Conservation (phyloP, 2,329 filamentous ascomycete genomes). For the Verticillium dahliae region DNA sequence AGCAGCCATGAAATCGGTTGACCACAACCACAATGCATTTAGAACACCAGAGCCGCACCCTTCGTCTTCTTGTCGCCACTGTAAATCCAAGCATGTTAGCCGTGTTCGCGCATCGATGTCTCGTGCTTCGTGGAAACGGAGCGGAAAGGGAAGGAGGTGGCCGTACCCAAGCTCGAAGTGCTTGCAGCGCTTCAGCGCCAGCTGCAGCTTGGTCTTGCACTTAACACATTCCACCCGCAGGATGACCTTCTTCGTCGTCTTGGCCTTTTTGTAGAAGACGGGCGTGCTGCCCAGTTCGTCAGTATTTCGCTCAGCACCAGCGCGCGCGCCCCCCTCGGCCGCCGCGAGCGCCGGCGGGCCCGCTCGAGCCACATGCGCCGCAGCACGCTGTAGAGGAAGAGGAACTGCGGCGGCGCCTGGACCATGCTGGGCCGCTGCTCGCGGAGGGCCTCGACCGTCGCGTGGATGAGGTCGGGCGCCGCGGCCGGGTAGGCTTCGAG, state of each 20-base stretch:
- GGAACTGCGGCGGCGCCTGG: slow-evolving; percentile 76
- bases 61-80: slow-evolving; percentile 99
- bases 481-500: slow-evolving; percentile 41
- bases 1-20: slow-evolving; percentile 14
- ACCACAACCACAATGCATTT: slow-evolving; percentile 49
- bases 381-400: slow-evolving; percentile 84
- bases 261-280: slow-evolving; percentile 99
- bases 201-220: slow-evolving; percentile 98
- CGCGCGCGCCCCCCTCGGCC: not conserved
- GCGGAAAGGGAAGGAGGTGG: slow-evolving; percentile 4
- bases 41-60: slow-evolving; percentile 99
- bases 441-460: slow-evolving; percentile 72
- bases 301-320: not conserved
- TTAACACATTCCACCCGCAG: slow-evolving; percentile 93
- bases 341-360: slow-evolving; percentile 27
- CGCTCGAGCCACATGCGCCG: slow-evolving; percentile 66
- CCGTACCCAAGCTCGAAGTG: slow-evolving; percentile 99
- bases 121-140: no score
- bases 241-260: slow-evolving; percentile 99
- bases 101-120: not conserved
- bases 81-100: slow-evolving; percentile 14
- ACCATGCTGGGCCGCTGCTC: slow-evolving; percentile 95
- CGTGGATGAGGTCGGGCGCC: slow-evolving; percentile 60
- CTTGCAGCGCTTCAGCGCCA: slow-evolving; percentile 99
- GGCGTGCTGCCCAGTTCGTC: slow-evolving; percentile 54